Conservation (phyloP, 1,139 yeast species). For the Hansenula sp. region DNA sequence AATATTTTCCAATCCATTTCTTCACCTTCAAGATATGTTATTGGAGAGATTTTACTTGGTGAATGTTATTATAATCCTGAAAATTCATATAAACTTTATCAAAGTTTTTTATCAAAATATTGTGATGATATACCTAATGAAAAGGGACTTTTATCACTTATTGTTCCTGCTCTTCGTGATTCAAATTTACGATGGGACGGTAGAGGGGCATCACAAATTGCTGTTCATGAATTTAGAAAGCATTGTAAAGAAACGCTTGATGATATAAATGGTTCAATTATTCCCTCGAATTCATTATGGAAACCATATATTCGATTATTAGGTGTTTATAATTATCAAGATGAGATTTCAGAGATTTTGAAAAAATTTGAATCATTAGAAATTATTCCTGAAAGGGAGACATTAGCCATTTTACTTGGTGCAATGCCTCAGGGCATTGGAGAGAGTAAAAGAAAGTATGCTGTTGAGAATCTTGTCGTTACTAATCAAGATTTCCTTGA, state of each 20-base stretch:
- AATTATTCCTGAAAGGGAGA: slow-evolving; percentile 39
- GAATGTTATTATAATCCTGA: slow-evolving; percentile 40
- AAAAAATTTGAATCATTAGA: slow-evolving; percentile 57
- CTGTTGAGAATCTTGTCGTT: slow-evolving; percentile 21
- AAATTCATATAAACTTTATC: slow-evolving; percentile 34
- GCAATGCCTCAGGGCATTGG: slow-evolving; percentile 38
- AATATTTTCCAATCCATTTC: slow-evolving; percentile 14
- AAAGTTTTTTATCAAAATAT: slow-evolving; percentile 9
- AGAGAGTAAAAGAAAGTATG: slow-evolving; percentile 37
- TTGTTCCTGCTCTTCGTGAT: slow-evolving; percentile 33
- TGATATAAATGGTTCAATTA: slow-evolving; percentile 28
- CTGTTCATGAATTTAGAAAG: slow-evolving; percentile 52
- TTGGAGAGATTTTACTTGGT: slow-evolving; percentile 34
- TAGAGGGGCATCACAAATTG: slow-evolving; percentile 55
- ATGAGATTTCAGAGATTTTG: slow-evolving; percentile 49
- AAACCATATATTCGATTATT: slow-evolving; percentile 48
- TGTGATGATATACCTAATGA: slow-evolving; percentile 31
- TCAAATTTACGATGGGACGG: slow-evolving; percentile 40
- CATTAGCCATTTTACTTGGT: slow-evolving; percentile 34
- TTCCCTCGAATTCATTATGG: slow-evolving; percentile 49
- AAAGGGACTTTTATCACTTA: slow-evolving; percentile 39
- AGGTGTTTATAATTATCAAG: slow-evolving; percentile 41
- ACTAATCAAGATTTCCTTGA: slow-evolving; percentile 19
- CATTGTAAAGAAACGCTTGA: slow-evolving; percentile 28
- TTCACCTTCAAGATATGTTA: slow-evolving; percentile 11